phyloP scores from a whole-genome alignment of 2,329 filamentous ascomycete species.

The Ceratocystis huliohia region DNA sequence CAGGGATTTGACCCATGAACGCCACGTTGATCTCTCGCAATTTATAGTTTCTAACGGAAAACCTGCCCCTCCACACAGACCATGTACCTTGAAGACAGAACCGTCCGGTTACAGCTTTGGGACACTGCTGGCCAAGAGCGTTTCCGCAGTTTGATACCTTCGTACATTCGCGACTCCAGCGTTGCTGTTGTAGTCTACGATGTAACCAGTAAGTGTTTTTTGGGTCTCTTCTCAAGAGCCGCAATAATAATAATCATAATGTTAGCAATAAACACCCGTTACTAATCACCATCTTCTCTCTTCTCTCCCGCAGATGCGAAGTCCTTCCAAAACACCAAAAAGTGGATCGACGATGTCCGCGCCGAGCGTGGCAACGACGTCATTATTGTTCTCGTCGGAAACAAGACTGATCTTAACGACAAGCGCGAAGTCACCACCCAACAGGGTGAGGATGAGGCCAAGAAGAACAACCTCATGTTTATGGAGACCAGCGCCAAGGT shows the following conservation, averaged over 20 bases:
- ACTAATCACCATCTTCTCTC: too few species aligned
- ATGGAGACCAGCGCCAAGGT: conserved; percentile 98
- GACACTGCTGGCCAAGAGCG: conserved; percentile 96
- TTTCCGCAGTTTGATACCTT: conserved; percentile 92
- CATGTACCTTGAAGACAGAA: conserved; percentile 98
- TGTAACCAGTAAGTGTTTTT: conserved; percentile 58
- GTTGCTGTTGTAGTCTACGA: conserved; percentile 98
- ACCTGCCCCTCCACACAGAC: conserved; percentile 46
- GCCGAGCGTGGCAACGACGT: conserved; percentile 96
- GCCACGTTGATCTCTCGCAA: conserved; percentile 3
- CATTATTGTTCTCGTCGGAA: conserved; percentile 95
- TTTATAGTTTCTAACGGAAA: conserved; percentile 3
- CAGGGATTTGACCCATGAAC: conserved; percentile 1
- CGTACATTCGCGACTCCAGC: conserved; percentile 94
- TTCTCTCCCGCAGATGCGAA: conserved; percentile 52
- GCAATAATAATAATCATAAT: too few species aligned
- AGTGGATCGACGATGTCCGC: conserved; percentile 98
- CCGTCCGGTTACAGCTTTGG: conserved; percentile 93
- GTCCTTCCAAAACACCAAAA: conserved; percentile 95
- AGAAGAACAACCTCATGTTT: conserved; percentile 97
- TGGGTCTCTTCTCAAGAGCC: too few species aligned
- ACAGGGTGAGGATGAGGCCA: conserved; percentile 94
- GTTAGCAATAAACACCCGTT: neutral
- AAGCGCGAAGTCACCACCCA: conserved; percentile 94
- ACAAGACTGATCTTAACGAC: conserved; percentile 98